Conservation (phyloP, 1,284 basidiomycete species). For the Phellopilus nigrolimitatus region DNA sequence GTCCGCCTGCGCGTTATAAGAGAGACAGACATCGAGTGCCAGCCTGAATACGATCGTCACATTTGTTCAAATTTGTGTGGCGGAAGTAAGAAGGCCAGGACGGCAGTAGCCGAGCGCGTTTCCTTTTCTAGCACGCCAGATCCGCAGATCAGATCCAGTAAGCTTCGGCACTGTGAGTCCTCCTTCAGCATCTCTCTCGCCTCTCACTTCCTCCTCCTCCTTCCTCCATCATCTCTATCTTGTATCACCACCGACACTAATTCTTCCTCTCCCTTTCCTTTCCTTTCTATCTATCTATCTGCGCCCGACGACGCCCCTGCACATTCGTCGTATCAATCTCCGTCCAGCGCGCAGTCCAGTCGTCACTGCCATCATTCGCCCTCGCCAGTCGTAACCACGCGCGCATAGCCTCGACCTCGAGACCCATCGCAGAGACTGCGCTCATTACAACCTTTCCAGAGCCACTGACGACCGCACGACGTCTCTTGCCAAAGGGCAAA, state of each 20-base stretch:
- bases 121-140: background rate
- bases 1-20: no score
- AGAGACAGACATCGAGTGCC: no score
- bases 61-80: no score
- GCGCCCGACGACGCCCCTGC: background rate
- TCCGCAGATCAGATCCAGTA: conserved; percentile 6
- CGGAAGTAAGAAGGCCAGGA: background rate
- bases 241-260: background rate
- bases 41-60: no score
- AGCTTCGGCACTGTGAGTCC: background rate
- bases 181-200: background rate
- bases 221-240: background rate
- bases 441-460: background rate
- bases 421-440: no score
- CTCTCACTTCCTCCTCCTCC: background rate
- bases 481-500: background rate
- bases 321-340: background rate
- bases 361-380: background rate
- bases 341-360: no score
- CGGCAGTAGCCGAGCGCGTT: conserved; percentile 6
- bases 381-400: conserved; percentile 6
- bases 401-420: background rate
- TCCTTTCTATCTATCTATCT: background rate
- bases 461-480: background rate
- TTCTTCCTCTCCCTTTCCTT: conserved; percentile 4